Conservation (phyloP, 768 basidiomycete genomes). For the Rhizopogon vinicolor region DNA sequence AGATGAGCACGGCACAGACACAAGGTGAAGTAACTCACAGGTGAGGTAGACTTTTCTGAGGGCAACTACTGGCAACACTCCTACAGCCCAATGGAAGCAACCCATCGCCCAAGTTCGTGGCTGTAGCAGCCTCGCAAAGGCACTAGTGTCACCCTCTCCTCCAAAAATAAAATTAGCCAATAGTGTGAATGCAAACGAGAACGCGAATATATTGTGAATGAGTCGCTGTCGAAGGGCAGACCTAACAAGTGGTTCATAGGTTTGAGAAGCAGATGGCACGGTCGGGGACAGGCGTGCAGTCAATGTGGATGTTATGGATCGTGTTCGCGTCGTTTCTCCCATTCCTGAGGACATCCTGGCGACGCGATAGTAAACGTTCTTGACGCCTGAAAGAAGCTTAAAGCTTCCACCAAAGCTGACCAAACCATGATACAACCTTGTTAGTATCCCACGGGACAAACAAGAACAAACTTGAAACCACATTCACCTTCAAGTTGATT, state of each 20-base stretch:
- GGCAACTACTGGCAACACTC: conserved; percentile 54
- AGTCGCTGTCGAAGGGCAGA: conserved; percentile 58
- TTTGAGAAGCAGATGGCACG: conserved; percentile 51
- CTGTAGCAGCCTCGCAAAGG: conserved; percentile 34
- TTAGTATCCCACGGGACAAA: no score
- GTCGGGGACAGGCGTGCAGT: conserved; percentile 45
- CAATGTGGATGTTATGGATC: conserved; percentile 34
- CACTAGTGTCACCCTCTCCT: conserved; percentile 9
- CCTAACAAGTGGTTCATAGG: conserved; percentile 65
- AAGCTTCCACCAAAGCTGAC: no score
- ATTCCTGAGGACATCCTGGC: not conserved
- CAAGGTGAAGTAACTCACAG: conserved; percentile 35
- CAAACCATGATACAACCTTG: no score
- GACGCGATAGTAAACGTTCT: not conserved
- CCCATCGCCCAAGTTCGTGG: conserved; percentile 41
- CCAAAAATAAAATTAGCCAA: conserved; percentile 31
- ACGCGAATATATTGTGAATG: conserved; percentile 46
- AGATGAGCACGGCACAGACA: not conserved
- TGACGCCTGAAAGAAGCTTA: not conserved
- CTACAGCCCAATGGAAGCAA: conserved; percentile 41
- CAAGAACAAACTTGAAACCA: no score
- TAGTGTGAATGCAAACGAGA: conserved; percentile 47
- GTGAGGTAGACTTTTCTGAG: conserved; percentile 56
- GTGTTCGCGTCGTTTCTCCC: conserved; percentile 17
- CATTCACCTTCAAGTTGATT: no score